A percentile compares a stretch with the other conserved stretches of the same genome.
phyloP scores from a whole-genome alignment of 108 stramenopile genomes.

The Cyclotella choctawhatcheeana region DNA sequence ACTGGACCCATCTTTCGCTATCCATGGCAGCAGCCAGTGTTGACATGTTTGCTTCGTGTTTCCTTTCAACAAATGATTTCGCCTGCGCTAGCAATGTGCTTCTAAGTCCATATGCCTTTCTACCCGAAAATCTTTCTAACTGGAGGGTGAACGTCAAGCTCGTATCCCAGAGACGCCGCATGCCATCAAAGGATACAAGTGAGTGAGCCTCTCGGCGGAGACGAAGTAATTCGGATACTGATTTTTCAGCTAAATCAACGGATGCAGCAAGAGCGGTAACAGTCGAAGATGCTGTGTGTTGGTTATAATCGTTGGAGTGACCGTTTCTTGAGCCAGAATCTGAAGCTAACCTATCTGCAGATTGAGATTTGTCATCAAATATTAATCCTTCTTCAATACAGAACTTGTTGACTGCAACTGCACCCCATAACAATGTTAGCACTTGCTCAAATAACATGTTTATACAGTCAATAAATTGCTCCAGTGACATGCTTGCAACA shows the following conservation, averaged over 20 bases:
- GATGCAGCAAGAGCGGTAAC: conserved; percentile 69
- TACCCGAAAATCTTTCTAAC: conserved; percentile 74
- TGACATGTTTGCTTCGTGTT: conserved; percentile 92
- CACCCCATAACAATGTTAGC: conserved; percentile 65
- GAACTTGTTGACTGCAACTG: conserved; percentile 65
- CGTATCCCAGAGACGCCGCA: conserved; percentile 89
- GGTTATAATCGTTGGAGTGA: conserved; percentile 11
- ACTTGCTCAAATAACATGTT: conserved; percentile 90
- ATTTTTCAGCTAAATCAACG: conserved; percentile 80
- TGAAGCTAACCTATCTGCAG: conserved; percentile 3
- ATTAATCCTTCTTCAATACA: conserved; percentile 59
- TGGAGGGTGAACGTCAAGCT: conserved; percentile 72
- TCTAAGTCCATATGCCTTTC: conserved; percentile 86
- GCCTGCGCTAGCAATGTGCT: conserved; percentile 90
- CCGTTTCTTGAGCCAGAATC: conserved; percentile 9
- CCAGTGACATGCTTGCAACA: conserved; percentile 78
- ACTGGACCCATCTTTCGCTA: conserved; percentile 93
- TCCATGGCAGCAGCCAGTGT: conserved; percentile 87
- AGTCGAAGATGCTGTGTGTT: conserved; percentile 55
- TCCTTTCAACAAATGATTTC: conserved; percentile 90
- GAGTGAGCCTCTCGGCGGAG: conserved; percentile 88
- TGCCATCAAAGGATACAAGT: conserved; percentile 75
- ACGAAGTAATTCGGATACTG: conserved; percentile 82
- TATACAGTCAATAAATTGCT: conserved; percentile 82
- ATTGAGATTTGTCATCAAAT: conserved; percentile 34